phyloP scores from a whole-genome alignment of 768 basidiomycete species.

The Tulasnella sp. region DNA sequence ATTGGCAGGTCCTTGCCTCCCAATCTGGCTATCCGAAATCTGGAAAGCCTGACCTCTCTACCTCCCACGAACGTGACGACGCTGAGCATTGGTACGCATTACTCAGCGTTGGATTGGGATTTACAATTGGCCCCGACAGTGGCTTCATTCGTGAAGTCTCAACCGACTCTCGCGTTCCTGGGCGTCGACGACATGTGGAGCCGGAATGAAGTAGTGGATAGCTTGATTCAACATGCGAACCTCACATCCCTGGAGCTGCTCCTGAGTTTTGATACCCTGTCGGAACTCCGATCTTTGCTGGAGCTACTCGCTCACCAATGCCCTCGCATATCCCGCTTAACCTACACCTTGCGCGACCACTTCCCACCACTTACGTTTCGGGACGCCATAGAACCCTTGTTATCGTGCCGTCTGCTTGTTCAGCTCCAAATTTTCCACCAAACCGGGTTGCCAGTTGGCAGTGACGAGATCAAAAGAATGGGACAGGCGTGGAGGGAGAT shows the following conservation, averaged over 20 bases:
- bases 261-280: background rate
- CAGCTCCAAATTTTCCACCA: background rate
- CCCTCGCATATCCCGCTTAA: background rate
- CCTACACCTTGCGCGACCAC: background rate
- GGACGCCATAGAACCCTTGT: background rate
- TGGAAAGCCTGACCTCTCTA: background rate
- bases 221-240: background rate
- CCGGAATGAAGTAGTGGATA: background rate
- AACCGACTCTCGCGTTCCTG: background rate
- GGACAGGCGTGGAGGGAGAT: background rate
- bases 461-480: background rate
- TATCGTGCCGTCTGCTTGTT: background rate
- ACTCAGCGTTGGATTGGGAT: background rate
- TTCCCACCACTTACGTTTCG: background rate
- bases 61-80: background rate
- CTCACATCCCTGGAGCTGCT: background rate
- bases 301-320: background rate
- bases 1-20: background rate
- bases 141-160: background rate
- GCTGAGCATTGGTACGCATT: background rate
- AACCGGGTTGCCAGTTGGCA: background rate
- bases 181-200: background rate
- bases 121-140: background rate
- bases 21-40: background rate
- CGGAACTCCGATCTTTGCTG: background rate